Conservation (phyloP, 805 yeast species). For the Metschnikowia matae region DNA sequence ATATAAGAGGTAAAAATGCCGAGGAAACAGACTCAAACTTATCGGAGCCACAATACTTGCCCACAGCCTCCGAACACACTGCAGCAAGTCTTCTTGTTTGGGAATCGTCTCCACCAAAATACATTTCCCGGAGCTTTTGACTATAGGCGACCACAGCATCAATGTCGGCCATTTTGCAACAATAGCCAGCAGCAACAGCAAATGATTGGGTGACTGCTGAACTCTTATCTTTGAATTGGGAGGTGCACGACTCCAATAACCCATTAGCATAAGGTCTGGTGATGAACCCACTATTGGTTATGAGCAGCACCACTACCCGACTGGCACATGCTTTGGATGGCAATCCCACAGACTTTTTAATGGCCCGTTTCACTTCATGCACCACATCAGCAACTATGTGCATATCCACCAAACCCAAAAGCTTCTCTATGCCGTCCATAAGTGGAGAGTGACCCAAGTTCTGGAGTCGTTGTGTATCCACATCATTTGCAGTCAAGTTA, state of each 20-base stretch:
- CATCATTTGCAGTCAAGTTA: slow-evolving; percentile 62
- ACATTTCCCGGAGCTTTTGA: slow-evolving; percentile 45
- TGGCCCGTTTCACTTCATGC: slow-evolving; percentile 47
- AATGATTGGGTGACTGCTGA: slow-evolving; percentile 69
- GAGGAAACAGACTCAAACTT: slow-evolving; percentile 58
- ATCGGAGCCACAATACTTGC: slow-evolving; percentile 60
- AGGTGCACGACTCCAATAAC: slow-evolving; percentile 53
- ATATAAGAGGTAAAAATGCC: slow-evolving; percentile 72
- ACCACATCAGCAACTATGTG: slow-evolving; percentile 47
- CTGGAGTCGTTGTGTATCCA: slow-evolving; percentile 73
- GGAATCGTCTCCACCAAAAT: slow-evolving; percentile 51
- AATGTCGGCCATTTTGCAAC: slow-evolving; percentile 58
- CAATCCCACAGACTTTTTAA: slow-evolving; percentile 73
- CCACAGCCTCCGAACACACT: slow-evolving; percentile 58
- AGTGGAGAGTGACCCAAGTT: slow-evolving; percentile 79
- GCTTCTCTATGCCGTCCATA: slow-evolving; percentile 77
- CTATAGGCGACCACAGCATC: slow-evolving; percentile 54
- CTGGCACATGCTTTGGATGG: slow-evolving; percentile 90
- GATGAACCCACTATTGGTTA: slow-evolving; percentile 49
- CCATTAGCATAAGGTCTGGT: slow-evolving; percentile 53
- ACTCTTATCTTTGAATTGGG: slow-evolving; percentile 66
- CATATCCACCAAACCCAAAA: slow-evolving; percentile 55
- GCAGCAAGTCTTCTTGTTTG: slow-evolving; percentile 51
- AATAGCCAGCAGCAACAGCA: slow-evolving; percentile 76
- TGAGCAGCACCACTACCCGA: slow-evolving; percentile 60